phyloP scores from a whole-genome alignment of 78 protist species.

The Trichosphaerium sp. region DNA sequence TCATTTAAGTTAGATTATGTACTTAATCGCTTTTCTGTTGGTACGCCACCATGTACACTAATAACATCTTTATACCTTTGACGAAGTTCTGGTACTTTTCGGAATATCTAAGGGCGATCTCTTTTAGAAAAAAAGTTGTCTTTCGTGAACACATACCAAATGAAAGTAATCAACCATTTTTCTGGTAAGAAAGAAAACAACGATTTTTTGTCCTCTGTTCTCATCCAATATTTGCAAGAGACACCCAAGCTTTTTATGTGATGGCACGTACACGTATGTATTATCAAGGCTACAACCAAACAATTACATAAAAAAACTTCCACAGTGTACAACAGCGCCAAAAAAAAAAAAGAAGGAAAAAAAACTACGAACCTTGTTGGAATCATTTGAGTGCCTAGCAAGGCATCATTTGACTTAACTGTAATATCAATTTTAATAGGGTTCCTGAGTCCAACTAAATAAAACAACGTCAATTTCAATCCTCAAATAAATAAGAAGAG shows the following conservation, averaged over 20 bases:
- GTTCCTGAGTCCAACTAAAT: slow-evolving; percentile 70
- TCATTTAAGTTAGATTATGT: too few species aligned
- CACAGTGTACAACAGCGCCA: neutral
- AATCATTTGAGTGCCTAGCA: slow-evolving; percentile 6
- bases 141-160: neutral
- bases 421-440: slow-evolving; percentile 47
- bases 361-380: neutral
- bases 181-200: slow-evolving; percentile 80
- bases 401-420: slow-evolving; percentile 7
- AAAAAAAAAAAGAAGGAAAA: neutral
- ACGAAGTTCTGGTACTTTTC: slow-evolving; percentile 2
- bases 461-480: neutral
- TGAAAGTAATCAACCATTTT: slow-evolving; percentile 70
- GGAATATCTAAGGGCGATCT: neutral
- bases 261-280: slow-evolving; percentile 8
- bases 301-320: neutral
- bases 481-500: too few species aligned
- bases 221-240: slow-evolving; percentile 16
- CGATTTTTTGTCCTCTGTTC: slow-evolving; percentile 36
- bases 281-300: slow-evolving; percentile 19
- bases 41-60: too few species aligned
- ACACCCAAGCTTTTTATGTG: slow-evolving; percentile 21
- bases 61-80: too few species aligned
- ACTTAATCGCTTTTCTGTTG: too few species aligned
- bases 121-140: neutral